phyloP scores from a whole-genome alignment of 148 eudicot genomes.

The Rhododendron ovatum region DNA sequence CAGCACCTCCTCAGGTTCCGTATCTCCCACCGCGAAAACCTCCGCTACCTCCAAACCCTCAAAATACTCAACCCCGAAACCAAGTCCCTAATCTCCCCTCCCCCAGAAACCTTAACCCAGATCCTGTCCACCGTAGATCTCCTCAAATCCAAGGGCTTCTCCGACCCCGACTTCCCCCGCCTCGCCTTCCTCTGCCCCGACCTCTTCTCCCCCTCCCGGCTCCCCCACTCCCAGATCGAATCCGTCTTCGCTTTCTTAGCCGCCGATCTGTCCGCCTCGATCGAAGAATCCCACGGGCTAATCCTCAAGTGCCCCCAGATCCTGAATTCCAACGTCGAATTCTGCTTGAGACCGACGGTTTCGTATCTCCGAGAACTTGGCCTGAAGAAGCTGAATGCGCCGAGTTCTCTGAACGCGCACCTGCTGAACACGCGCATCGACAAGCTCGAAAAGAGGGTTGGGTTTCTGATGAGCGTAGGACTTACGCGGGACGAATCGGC shows the following conservation, averaged over 20 bases:
- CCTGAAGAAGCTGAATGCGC: constrained; percentile 28
- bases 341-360: constrained; percentile 44
- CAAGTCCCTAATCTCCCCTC: constrained; percentile 23
- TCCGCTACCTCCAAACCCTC: constrained; percentile 39
- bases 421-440: constrained; percentile 39
- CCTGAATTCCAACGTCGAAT: constrained; percentile 41
- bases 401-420: constrained; percentile 54
- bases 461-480: constrained; percentile 37
- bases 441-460: constrained; percentile 39
- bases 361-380: constrained; percentile 36
- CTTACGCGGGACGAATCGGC: constrained; percentile 35
- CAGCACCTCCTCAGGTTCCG: constrained; percentile 18
- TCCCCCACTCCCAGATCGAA: constrained; percentile 31
- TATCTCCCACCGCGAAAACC: constrained; percentile 31
- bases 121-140: constrained; percentile 40
- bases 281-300: constrained; percentile 23
- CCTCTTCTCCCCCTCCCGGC: constrained; percentile 36
- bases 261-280: constrained; percentile 36
- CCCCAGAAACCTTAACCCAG: constrained; percentile 32
- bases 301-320: constrained; percentile 41
- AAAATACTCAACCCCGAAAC: constrained; percentile 34
- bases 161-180: constrained; percentile 35
- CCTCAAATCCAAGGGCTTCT: constrained; percentile 53
- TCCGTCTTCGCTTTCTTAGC: constrained; percentile 42
- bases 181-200: constrained; percentile 41